Percentiles rank a stretch among this genome's conserved stretches.
These are phyloP conservation scores for Tubosaeta sp. DNA, from an alignment of 768 basidiomycete genomes.

Conservation along the genomic window DNA sequence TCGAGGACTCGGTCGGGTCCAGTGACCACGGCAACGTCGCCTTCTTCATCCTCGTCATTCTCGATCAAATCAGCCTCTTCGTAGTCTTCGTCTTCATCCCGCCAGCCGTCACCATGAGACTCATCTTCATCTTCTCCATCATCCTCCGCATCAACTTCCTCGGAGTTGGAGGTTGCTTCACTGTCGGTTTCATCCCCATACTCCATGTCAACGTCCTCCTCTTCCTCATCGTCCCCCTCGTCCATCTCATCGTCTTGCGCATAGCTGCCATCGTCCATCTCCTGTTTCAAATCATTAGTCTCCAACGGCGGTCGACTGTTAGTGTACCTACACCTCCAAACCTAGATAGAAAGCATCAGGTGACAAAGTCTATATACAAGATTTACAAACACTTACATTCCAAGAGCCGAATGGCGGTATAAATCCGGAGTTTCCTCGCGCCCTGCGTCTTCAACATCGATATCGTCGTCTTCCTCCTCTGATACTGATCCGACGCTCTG, in stretches of 20 bases:
- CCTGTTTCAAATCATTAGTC: slow-evolving; percentile 41
- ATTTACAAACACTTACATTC: slow-evolving; percentile 58
- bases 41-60: slow-evolving; percentile 53
- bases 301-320: slow-evolving; percentile 5
- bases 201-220: slow-evolving; percentile 85
- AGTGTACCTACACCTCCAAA: slow-evolving; percentile 70
- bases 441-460: slow-evolving; percentile 48
- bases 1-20: slow-evolving; percentile 47
- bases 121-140: slow-evolving; percentile 56
- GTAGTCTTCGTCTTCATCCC: slow-evolving; percentile 49
- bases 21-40: slow-evolving; percentile 46
- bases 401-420: slow-evolving; percentile 93
- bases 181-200: slow-evolving; percentile 81
- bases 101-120: slow-evolving; percentile 46
- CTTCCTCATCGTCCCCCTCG: slow-evolving; percentile 75
- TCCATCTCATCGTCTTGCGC: slow-evolving; percentile 71
- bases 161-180: slow-evolving; percentile 74
- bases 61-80: slow-evolving; percentile 60
- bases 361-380: slow-evolving; percentile 6
- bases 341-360: slow-evolving; percentile 26
- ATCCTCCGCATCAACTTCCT: slow-evolving; percentile 63
- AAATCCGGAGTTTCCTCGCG: slow-evolving; percentile 88
- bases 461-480: slow-evolving; percentile 51
- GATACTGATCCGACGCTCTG: slow-evolving; percentile 41
- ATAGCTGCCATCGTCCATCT: slow-evolving; percentile 80